Conservation (phyloP, 208 protist genomes). For the Leishmania martiniquensis region DNA sequence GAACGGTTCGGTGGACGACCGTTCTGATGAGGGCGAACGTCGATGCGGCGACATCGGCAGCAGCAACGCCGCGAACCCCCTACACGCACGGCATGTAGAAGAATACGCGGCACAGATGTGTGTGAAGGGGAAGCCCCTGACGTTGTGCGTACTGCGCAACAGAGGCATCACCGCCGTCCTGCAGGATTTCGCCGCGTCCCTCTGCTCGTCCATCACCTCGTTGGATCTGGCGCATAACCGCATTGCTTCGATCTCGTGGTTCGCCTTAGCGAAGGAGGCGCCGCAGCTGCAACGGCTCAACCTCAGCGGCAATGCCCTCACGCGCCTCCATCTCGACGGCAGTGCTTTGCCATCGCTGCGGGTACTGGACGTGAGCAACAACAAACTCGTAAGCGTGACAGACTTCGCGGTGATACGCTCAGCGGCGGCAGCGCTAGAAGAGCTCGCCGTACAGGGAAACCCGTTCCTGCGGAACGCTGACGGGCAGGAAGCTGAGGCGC, state of each 20-base stretch:
- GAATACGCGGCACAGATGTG: slow-evolving; percentile 35
- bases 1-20: neutral
- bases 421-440: slow-evolving; percentile 44
- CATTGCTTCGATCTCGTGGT: slow-evolving; percentile 56
- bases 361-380: slow-evolving; percentile 56
- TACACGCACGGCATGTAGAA: slow-evolving; percentile 39
- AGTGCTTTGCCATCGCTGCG: slow-evolving; percentile 37
- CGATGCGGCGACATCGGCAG: neutral
- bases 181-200: slow-evolving; percentile 27
- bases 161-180: slow-evolving; percentile 45
- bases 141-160: slow-evolving; percentile 49
- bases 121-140: slow-evolving; percentile 4
- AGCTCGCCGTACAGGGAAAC: slow-evolving; percentile 69
- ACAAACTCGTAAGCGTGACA: slow-evolving; percentile 44
- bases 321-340: slow-evolving; percentile 34
- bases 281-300: slow-evolving; percentile 64
- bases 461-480: slow-evolving; percentile 43
- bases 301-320: slow-evolving; percentile 60
- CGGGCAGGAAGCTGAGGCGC: slow-evolving; percentile 26
- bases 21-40: neutral
- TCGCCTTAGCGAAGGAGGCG: slow-evolving; percentile 41
- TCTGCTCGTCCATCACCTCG: slow-evolving; percentile 41
- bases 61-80: slow-evolving; percentile 1
- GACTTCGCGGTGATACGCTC: slow-evolving; percentile 42
- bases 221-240: slow-evolving; percentile 68